Conservation (phyloP, 352 stramenopile genomes). For the Phytophthora colocasiae region DNA sequence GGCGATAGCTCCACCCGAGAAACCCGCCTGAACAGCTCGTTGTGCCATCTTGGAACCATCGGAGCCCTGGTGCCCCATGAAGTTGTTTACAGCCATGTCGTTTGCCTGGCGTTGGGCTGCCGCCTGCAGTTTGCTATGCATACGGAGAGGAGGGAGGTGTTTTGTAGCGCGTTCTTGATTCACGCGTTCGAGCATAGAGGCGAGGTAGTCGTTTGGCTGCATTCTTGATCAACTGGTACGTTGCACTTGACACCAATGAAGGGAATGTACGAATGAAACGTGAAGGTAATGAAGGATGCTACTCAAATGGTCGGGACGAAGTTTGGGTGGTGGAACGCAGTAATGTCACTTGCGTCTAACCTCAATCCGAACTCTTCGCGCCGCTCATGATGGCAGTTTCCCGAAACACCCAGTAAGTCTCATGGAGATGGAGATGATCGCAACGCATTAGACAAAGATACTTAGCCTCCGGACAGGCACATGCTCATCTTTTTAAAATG, state of each 20-base stretch:
- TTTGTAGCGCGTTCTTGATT: conserved; percentile 53
- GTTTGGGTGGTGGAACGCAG: conserved; percentile 6
- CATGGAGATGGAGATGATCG: neutral
- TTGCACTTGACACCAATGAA: conserved; percentile 4
- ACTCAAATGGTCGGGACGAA: conserved; percentile 10
- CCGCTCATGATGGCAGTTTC: conserved; percentile 1
- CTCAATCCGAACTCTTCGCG: conserved; percentile 6
- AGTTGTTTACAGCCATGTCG: conserved; percentile 50
- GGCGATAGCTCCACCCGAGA: conserved; percentile 46
- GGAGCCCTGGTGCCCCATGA: conserved; percentile 53
- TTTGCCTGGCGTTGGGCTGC: conserved; percentile 28
- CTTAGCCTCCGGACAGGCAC: neutral
- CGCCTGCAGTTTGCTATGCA: conserved; percentile 39
- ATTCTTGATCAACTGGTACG: conserved; percentile 4
- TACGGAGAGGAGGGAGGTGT: conserved; percentile 37
- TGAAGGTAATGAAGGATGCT: neutral
- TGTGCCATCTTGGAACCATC: conserved; percentile 45
- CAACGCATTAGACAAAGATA: neutral
- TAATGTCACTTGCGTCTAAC: conserved; percentile 22
- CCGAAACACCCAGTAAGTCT: conserved; percentile 2
- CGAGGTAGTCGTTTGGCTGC: conserved; percentile 31
- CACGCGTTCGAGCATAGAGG: conserved; percentile 46
- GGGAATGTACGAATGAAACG: conserved; percentile 29
- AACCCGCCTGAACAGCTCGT: conserved; percentile 45
- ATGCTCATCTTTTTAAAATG: neutral